A percentile compares a stretch with the other conserved stretches of the same genome.
Evolutionary conservation across 2,329 filamentous ascomycete genomes (phyloP).

Genomic region (Bipolaris zeicola): DNA sequence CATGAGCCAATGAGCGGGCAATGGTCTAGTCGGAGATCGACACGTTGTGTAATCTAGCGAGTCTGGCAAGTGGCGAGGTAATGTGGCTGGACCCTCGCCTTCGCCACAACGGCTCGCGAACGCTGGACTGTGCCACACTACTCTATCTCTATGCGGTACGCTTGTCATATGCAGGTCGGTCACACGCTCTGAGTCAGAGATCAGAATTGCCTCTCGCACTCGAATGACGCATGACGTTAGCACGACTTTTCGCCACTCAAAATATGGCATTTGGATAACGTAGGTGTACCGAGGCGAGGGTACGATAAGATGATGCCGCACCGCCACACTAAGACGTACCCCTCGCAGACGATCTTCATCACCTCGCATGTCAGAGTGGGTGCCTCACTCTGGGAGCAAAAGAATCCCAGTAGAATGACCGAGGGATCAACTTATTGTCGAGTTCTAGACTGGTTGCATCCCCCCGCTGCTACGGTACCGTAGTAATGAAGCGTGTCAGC

Average conservation of each 20-base stretch:
- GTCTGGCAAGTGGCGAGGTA: slow-evolving; percentile 11
- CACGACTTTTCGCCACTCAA: slow-evolving; percentile 1
- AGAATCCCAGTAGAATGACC: slow-evolving; percentile 1
- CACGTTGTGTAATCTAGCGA: slow-evolving; percentile 15
- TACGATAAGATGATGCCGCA: neutral
- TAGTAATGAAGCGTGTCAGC: slow-evolving; percentile 1
- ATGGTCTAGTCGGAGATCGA: slow-evolving; percentile 10
- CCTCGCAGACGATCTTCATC: slow-evolving; percentile 2
- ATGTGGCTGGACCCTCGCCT: slow-evolving; percentile 13
- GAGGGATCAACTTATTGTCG: neutral
- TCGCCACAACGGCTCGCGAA: slow-evolving; percentile 19
- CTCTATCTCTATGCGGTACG: neutral
- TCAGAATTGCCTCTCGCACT: neutral
- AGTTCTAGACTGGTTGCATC: slow-evolving; percentile 10
- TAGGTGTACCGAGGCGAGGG: slow-evolving; percentile 10
- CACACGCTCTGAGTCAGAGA: slow-evolving; percentile 8
- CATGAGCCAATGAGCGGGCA: slow-evolving; percentile 8
- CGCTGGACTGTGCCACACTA: slow-evolving; percentile 12
- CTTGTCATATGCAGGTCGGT: slow-evolving; percentile 1
- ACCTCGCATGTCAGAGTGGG: slow-evolving; percentile 6
- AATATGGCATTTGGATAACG: neutral
- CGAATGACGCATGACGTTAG: neutral
- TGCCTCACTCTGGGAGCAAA: slow-evolving; percentile 1
- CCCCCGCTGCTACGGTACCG: slow-evolving; percentile 7
- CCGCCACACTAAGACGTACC: slow-evolving; percentile 13